phyloP scores from a whole-genome alignment of 805 yeast genomes.

The Zygosaccharomyces pseudorouxii region DNA sequence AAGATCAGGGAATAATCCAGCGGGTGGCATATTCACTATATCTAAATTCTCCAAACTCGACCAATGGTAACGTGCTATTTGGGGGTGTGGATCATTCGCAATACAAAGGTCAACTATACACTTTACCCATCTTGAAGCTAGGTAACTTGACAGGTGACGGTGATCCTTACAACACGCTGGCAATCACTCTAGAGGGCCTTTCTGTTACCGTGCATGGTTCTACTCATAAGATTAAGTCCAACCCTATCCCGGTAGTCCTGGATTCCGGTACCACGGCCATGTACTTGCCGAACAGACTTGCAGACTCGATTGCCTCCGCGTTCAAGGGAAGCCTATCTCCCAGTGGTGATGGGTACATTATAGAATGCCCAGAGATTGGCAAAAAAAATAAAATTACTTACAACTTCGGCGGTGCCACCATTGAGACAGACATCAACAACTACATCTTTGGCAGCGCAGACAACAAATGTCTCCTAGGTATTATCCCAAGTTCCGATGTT shows the following conservation, averaged over 20 bases:
- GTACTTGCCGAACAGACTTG: slow-evolving; percentile 45
- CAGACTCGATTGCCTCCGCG: slow-evolving; percentile 28
- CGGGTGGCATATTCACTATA: slow-evolving; percentile 56
- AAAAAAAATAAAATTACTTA: slow-evolving; percentile 21
- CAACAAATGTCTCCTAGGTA: slow-evolving; percentile 33
- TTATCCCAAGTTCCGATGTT: slow-evolving; percentile 17
- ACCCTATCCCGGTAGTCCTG: slow-evolving; percentile 38
- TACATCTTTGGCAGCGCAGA: slow-evolving; percentile 9
- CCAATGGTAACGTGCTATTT: slow-evolving; percentile 50
- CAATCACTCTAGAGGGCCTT: slow-evolving; percentile 31
- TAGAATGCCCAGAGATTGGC: slow-evolving; percentile 38
- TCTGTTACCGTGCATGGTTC: slow-evolving; percentile 30
- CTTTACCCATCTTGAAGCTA: slow-evolving; percentile 45
- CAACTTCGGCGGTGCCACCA: slow-evolving; percentile 8
- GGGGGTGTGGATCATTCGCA: slow-evolving; percentile 64
- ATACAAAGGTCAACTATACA: slow-evolving; percentile 45
- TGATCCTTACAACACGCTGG: slow-evolving; percentile 11
- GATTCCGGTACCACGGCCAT: slow-evolving; percentile 55
- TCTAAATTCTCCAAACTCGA: slow-evolving; percentile 40
- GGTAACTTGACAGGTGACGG: slow-evolving; percentile 8
- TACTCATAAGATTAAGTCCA: slow-evolving; percentile 15
- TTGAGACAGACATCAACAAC: neutral
- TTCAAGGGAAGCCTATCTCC: slow-evolving; percentile 37
- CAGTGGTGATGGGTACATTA: slow-evolving; percentile 39
- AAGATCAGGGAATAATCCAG: slow-evolving; percentile 50